A percentile compares a stretch with the other conserved stretches of the same genome.
Evolutionary conservation across 805 yeast species (phyloP).

Genomic region (Kodamaea jinghongensis): DNA sequence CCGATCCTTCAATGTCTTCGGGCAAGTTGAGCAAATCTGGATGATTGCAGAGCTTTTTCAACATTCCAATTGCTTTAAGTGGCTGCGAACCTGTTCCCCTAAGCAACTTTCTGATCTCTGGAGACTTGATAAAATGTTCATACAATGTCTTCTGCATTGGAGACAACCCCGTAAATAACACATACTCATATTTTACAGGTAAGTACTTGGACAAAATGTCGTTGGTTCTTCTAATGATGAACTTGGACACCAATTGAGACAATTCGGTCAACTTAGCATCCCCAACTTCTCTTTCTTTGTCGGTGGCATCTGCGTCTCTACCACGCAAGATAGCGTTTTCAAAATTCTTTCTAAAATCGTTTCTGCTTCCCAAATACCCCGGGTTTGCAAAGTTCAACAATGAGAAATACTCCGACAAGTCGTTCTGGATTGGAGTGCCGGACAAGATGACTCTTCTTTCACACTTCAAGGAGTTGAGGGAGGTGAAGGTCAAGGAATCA

Average conservation of each 20-base stretch:
- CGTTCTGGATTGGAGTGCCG: constrained; percentile 97
- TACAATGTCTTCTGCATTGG: constrained; percentile 75
- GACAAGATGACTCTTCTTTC: constrained; percentile 87
- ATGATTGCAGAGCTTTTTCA: constrained; percentile 91
- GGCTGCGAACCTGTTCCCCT: constrained; percentile 76
- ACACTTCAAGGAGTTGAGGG: constrained; percentile 79
- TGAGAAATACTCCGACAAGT: constrained; percentile 89
- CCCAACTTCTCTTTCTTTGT: constrained; percentile 68
- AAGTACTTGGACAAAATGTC: constrained; percentile 90
- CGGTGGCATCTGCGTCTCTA: constrained; percentile 87
- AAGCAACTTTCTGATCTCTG: constrained; percentile 67
- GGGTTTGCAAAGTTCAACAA: constrained; percentile 91
- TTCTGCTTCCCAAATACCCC: constrained; percentile 80
- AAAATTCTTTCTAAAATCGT: constrained; percentile 79
- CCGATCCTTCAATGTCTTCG: constrained; percentile 72
- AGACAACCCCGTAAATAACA: constrained; percentile 82
- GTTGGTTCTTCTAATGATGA: constrained; percentile 92
- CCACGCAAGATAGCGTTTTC: constrained; percentile 80
- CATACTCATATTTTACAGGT: constrained; percentile 96
- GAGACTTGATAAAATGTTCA: constrained; percentile 70
- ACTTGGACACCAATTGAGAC: constrained; percentile 74
- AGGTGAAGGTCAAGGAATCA: constrained; percentile 86
- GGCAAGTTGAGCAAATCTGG: constrained; percentile 81
- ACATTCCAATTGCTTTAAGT: constrained; percentile 79
- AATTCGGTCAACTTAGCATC: constrained; percentile 67